Base-by-base conservation (phyloP, 495 filamentous ascomycete genomes). In the Sabuloglossum arenarium region DNA sequence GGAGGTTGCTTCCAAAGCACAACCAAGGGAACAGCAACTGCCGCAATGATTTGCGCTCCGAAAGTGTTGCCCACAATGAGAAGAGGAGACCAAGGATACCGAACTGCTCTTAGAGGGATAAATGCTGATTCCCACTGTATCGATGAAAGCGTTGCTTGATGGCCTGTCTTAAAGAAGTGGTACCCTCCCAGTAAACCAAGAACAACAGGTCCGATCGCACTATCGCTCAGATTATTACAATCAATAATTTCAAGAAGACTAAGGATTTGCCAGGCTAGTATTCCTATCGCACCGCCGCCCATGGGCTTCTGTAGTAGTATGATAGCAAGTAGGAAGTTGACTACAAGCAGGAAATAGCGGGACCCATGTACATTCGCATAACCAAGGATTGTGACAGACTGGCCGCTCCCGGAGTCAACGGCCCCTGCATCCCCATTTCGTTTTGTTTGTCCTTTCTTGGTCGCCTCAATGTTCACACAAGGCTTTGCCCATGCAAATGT, bases 111-210 rank as follows among this genome's bases (percentile, higher is more conserved):
- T 28, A 97, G 72, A 0, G 93, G 84, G 61, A 99, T 85, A 73
- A 97, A 98, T 24, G 88, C 90, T n/a, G 78, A 74, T 68, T 97
- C 88, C 91, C 91, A 99, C 62, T 99, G 93, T 66, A 99, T 93
- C 58, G 78, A 82, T 61, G 79, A 75, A 24, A 95, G 76, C 0
- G 81, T 83, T 16, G 90, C 90, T 68, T 97, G 93, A 68, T 99
- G 91, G 60, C 91, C 91, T 0, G 91, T 99, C 62, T 90, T 94
- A 79, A 99, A 99, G 73, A 82, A 99, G 71, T 94, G 79, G 66
- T 88, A 94, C 60, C 80, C 84, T 50, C 88, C 93, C 1, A 99
- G 74, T 16, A 96, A 67, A 37, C 79, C 93, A 11, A 99, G 74
- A 39, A 94, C 73, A 24, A 88, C 71, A 24, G 93, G 90, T 0